Conservation (phyloP, 2,329 filamentous ascomycete species). For the Ascosphaera acerosa region DNA sequence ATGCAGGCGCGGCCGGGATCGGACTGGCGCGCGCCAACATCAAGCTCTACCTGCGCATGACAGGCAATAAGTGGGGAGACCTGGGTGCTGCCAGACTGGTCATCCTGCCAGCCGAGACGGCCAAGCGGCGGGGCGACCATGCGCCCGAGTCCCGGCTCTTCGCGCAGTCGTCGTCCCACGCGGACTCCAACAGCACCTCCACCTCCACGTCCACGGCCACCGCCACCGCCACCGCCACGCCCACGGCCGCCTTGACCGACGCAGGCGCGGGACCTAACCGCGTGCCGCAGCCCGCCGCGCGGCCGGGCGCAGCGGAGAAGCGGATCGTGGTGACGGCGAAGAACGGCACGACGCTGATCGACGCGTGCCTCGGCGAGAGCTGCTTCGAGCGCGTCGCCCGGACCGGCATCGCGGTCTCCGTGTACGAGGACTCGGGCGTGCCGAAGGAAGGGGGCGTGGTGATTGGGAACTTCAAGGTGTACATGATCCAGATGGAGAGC, state of each 20-base stretch:
- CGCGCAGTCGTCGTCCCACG: background rate
- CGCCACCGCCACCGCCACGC: conserved; percentile 6
- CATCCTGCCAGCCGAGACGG: conserved; percentile 35
- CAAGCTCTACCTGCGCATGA: conserved; percentile 56
- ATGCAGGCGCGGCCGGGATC: conserved; percentile 35
- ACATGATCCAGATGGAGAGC: conserved; percentile 37
- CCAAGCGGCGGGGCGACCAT: conserved; percentile 13
- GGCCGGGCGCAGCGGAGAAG: conserved; percentile 23
- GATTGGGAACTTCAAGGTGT: conserved; percentile 30
- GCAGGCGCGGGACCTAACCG: conserved; percentile 7
- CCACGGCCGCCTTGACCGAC: conserved; percentile 3
- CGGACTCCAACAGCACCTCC: conserved; percentile 7
- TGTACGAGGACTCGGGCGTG: conserved; percentile 51
- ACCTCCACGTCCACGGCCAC: background rate
- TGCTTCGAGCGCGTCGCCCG: conserved; percentile 66
- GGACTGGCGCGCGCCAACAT: conserved; percentile 51
- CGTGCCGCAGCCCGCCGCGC: conserved; percentile 12
- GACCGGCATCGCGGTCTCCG: conserved; percentile 66
- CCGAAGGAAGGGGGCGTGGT: conserved; percentile 33
- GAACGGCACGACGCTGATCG: conserved; percentile 41
- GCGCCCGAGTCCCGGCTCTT: background rate
- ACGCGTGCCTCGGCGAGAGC: conserved; percentile 61
- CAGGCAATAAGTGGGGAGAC: conserved; percentile 64
- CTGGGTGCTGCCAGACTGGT: conserved; percentile 64
- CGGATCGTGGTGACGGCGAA: conserved; percentile 55